Conservation (phyloP, 192 early-diverging fungal species). For the Gamsiella multidivaricata region DNA sequence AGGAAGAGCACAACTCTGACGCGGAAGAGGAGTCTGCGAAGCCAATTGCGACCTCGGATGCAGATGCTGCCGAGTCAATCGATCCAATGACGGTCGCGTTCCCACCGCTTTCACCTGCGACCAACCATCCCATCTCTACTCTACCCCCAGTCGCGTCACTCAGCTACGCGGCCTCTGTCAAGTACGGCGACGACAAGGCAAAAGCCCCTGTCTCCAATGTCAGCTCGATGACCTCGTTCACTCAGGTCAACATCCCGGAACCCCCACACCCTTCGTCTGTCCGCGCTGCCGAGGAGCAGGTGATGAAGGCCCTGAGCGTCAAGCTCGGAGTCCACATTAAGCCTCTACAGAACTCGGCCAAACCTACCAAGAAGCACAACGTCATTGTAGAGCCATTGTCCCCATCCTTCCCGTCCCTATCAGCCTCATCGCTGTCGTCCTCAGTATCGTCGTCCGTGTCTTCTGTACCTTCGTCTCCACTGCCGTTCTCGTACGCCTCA, state of each 20-base stretch:
- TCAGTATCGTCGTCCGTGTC: conserved; percentile 5
- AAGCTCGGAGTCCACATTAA: conserved; percentile 3
- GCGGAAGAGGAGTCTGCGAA: not conserved
- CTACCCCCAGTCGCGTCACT: not conserved
- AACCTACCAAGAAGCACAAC: not conserved
- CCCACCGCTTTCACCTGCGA: conserved; percentile 5
- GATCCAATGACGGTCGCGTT: conserved; percentile 1
- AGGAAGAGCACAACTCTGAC: conserved; percentile 2
- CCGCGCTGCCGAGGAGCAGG: not conserved
- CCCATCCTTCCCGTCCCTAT: conserved; percentile 4
- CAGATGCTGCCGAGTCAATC: not conserved
- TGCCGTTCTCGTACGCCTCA: conserved; percentile 41
- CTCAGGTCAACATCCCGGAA: conserved; percentile 42
- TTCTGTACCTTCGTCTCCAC: not conserved
- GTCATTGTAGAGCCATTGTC: conserved; percentile 6
- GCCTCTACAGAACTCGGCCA: not conserved
- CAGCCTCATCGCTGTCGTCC: conserved; percentile 4
- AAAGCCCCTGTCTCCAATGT: conserved; percentile 6
- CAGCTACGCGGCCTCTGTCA: conserved; percentile 45
- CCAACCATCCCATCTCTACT: not conserved
- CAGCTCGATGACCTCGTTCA: conserved; percentile 41
- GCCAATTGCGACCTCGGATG: not conserved
- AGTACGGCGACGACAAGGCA: conserved; percentile 22
- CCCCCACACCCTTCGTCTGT: conserved; percentile 12
- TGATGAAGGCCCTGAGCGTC: not conserved